Base-by-base conservation (phyloP, 306 rosid species). In the Crotalaria pallida region DNA sequence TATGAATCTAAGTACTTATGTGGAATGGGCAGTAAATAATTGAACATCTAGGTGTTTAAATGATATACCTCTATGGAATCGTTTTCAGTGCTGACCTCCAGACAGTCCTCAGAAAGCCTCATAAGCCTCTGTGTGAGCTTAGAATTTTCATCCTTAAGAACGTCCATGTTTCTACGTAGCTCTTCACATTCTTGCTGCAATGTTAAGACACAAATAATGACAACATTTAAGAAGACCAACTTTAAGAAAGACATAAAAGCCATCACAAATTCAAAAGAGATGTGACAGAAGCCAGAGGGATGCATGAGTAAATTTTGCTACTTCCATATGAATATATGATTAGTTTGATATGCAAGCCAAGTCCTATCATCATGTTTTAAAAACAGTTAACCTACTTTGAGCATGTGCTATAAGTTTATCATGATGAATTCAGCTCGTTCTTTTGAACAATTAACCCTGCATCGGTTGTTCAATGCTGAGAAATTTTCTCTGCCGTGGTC, bases 181-280 rank as follows among this genome's bases (percentile, higher is more conserved):
- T 68, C 69, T 27, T 77, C 83, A 55, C 67, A 71, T 81, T 88
- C 84, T 58, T 77, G 59, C 90, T 85, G 82, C 53, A 41, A 79
- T 26, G 52, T 22, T 15, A 50, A 76, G 72, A 15, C 41, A 55
- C 19, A 62, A 66, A 64, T 15, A 48, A 60, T 43, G 66, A 47
- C 71, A 50, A 55, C 49, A 67, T 41, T 24, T 12, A 62, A 17
- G 36, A 21, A 60, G 24, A 52, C 36, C 18, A 29, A 64, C 33
- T 21, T 45, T 0, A 61, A 62, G 52, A 59, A 61, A 2, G 4
- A 48, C 41, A 13, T 29, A 50, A 57, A 57, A 22, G 0, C 5
- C 13, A 16, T 10, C 13, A 15, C 49, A 48, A 78, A 51, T 31
- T 69, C 51, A 41, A 41, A 63, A 57, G 22, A 51, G 21, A 72